Percentiles rank a stretch among this genome's conserved stretches.
These are phyloP conservation scores for Aspergillus puulaauensis DNA, from an alignment of 2,329 filamentous ascomycete species.

Conservation along the genomic window DNA sequence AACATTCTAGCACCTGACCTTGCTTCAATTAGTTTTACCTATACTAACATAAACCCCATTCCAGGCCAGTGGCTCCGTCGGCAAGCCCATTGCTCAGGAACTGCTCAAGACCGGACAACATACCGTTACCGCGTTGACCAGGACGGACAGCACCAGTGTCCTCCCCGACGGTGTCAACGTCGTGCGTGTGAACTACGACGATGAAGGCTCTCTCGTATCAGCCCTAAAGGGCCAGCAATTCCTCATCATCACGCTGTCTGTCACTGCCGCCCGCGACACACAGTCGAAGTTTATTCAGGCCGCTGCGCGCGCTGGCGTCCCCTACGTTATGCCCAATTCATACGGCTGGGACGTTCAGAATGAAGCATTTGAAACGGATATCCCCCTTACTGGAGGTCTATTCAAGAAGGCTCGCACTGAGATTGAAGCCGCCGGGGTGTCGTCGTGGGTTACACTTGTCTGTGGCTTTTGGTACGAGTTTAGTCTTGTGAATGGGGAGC, in stretches of 20 bases:
- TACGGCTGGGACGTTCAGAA: constrained; percentile 33
- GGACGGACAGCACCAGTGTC: constrained; percentile 41
- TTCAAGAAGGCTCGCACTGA: constrained; percentile 29
- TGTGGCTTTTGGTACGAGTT: constrained; percentile 58
- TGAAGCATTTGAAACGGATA: constrained; percentile 33
- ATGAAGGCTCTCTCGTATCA: constrained; percentile 45
- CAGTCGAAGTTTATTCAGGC: constrained; percentile 55
- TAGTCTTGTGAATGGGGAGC: constrained; percentile 40
- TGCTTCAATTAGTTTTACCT: background rate
- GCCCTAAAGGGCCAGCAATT: constrained; percentile 57
- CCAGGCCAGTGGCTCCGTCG: constrained; percentile 37
- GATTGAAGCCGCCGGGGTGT: constrained; percentile 38
- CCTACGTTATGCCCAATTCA: constrained; percentile 57
- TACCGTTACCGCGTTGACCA: constrained; percentile 53
- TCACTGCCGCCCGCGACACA: constrained; percentile 44
- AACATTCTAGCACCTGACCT: background rate
- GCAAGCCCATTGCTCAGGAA: constrained; percentile 25
- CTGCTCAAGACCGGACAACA: constrained; percentile 52
- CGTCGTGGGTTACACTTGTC: constrained; percentile 43
- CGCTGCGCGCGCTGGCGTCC: constrained; percentile 55
- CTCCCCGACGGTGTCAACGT: constrained; percentile 48
- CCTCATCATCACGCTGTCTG: constrained; percentile 56
- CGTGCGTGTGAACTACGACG: constrained; percentile 49
- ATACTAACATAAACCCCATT: too few species aligned
- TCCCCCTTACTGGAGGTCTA: constrained; percentile 27